These are phyloP conservation scores for Leccinum subgranulosum DNA, from an alignment of 768 basidiomycete genomes.

Conservation along the genomic window DNA sequence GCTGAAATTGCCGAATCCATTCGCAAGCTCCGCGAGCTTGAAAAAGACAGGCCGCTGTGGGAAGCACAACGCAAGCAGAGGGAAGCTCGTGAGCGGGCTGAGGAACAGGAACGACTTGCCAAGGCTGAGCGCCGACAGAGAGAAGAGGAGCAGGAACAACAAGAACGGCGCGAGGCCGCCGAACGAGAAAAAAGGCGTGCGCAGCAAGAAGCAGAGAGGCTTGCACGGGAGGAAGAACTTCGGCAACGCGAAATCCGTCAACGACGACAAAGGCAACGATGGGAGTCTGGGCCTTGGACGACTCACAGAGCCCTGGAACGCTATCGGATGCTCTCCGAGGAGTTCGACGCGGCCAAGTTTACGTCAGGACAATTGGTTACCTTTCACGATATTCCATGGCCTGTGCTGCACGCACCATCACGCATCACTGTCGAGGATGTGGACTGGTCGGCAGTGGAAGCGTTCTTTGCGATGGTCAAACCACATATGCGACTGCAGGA, in stretches of 20 bases:
- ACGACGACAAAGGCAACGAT: conserved; percentile 50
- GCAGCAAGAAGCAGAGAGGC: conserved; percentile 29
- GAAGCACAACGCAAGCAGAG: conserved; percentile 51
- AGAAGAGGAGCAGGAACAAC: conserved; percentile 30
- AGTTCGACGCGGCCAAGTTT: conserved; percentile 64
- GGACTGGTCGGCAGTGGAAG: conserved; percentile 67
- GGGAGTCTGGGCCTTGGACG: conserved; percentile 64
- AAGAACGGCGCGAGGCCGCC: conserved; percentile 23
- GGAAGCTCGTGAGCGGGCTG: conserved; percentile 38
- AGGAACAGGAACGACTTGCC: conserved; percentile 39
- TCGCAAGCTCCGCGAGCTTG: conserved; percentile 65
- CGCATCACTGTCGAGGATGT: conserved; percentile 60
- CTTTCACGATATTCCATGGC: conserved; percentile 73
- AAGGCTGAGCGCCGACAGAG: conserved; percentile 33
- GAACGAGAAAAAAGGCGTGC: conserved; percentile 23
- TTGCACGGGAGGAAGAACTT: conserved; percentile 33
- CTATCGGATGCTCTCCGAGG: conserved; percentile 56
- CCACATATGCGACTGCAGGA: conserved; percentile 55
- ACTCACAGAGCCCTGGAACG: conserved; percentile 64
- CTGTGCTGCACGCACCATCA: conserved; percentile 55
- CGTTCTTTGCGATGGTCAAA: conserved; percentile 59
- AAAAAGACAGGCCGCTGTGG: conserved; percentile 61
- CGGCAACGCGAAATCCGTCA: conserved; percentile 40
- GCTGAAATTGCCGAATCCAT: conserved; percentile 60
- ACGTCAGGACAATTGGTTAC: conserved; percentile 48